Evolutionary conservation across 148 eudicot species (phyloP).

Genomic region (Mesembryanthemum crystallinum): DNA sequence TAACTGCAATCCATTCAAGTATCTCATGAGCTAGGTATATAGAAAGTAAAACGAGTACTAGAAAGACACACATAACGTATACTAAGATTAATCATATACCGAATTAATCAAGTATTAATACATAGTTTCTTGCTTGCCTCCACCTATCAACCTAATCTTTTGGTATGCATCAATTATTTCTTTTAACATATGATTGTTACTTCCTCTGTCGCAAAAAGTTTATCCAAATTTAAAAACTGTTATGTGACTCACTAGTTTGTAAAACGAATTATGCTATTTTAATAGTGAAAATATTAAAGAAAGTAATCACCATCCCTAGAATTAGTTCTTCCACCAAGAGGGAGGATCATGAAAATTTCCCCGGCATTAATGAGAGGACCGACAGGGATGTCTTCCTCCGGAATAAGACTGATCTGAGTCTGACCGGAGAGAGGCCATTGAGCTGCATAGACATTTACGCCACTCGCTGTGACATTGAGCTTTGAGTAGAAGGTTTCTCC

Average conservation of each 20-base stretch:
- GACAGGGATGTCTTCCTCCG: slow-evolving; percentile 41
- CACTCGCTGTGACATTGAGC: slow-evolving; percentile 56
- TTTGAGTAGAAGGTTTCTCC: slow-evolving; percentile 42
- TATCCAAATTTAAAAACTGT: too few species aligned
- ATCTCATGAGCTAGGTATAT: too few species aligned
- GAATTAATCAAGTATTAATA: too few species aligned
- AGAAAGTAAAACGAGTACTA: too few species aligned
- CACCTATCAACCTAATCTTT: too few species aligned
- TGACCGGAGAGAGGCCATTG: slow-evolving; percentile 76
- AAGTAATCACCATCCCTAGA: slow-evolving; percentile 58
- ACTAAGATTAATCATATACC: too few species aligned
- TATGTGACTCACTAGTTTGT: too few species aligned
- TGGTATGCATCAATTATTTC: too few species aligned
- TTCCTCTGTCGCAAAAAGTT: too few species aligned
- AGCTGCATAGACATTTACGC: slow-evolving; percentile 50
- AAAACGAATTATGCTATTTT: not conserved
- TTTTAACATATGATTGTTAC: too few species aligned
- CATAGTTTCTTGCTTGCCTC: too few species aligned
- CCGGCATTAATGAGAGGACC: slow-evolving; percentile 90
- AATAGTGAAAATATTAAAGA: not conserved
- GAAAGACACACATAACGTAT: too few species aligned
- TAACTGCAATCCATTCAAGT: slow-evolving; percentile 31
- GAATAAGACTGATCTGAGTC: slow-evolving; percentile 47
- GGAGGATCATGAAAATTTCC: slow-evolving; percentile 62
- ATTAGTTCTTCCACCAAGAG: slow-evolving; percentile 48